Evolutionary conservation across 2,329 filamentous ascomycete genomes (phyloP), one percentile per base, ranked within the genome.

Genomic region (Aspergillus transmontanensis): DNA sequence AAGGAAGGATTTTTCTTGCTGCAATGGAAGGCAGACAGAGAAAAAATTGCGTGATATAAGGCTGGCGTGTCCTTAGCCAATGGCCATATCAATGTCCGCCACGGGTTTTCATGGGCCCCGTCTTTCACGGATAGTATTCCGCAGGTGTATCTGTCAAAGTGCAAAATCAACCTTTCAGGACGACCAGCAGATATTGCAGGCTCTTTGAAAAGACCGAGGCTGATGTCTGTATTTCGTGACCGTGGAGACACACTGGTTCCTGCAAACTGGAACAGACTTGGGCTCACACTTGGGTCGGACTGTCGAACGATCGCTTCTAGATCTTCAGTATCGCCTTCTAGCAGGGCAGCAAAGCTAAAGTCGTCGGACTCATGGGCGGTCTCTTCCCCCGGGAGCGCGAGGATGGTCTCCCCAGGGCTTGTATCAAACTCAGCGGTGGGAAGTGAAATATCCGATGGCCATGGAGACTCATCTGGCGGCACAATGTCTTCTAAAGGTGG

Each of bases 61-160:
- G 89, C 88, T 2, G 87, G 86, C 4, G 85, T 89, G 55, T 87
- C 82, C 67, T 82, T 83, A 3, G 88, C 87, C 55, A 92, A 76
- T 1, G 89, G 89, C 87, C 88, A 90, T n/a, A 92, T 81, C 53
- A 90, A 79, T 6, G 85, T 90, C 32, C 88, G 83, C 89, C 89
- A 92, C 2, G 89, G 89, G 71, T 91, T 92, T 69, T 91, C 89
- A 1, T 82, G 85, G 7, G 84, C 82, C 0, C 89, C 89, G 73
- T 91, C 88, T 71, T 90, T 91, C 58, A 91, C 83, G 0, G 89
- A 91, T 23, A 91, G 79, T 56, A 92, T 89, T 3, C 88, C 88
- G 71, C 89, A 91, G 0, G 89, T 91, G 61, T 88, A 80, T 66
- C 82, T 84, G 70, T 90, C 86, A 69, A 89, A 91, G 30, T 87